These are phyloP conservation scores for Trypanosomatidae sp. DNA, from an alignment of 208 protist genomes.

Conservation along the genomic window DNA sequence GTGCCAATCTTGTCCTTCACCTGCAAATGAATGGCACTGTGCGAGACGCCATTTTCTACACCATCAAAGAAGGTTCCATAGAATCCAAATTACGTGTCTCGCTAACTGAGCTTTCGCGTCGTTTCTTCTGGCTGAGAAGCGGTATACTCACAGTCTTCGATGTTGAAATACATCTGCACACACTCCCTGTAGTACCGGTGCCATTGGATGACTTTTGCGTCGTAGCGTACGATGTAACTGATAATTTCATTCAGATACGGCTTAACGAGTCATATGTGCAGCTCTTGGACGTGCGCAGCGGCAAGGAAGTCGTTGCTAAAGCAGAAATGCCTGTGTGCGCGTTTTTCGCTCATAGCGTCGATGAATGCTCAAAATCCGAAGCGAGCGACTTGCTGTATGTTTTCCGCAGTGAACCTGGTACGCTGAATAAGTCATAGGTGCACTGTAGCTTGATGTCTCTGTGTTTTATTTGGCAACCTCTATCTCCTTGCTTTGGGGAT, in stretches of 20 bases:
- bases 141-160: constrained; percentile 11
- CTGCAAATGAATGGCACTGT: constrained; percentile 18
- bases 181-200: constrained; percentile 15
- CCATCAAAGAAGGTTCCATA: constrained; percentile 1
- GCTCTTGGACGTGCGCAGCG: constrained; percentile 16
- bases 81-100: constrained; percentile 19
- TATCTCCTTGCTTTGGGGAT: neutral
- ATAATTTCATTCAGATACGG: constrained; percentile 17
- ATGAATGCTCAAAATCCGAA: constrained; percentile 6
- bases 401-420: neutral
- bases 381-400: constrained; percentile 1
- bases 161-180: constrained; percentile 29
- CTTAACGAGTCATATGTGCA: constrained; percentile 14
- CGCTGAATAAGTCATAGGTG: neutral
- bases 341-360: constrained; percentile 3
- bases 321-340: constrained; percentile 3
- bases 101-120: constrained; percentile 12
- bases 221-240: constrained; percentile 10
- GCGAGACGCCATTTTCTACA: constrained; percentile 14
- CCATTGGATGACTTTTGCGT: constrained; percentile 23
- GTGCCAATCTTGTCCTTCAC: constrained; percentile 19
- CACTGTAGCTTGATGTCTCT: neutral
- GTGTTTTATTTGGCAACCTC: neutral
- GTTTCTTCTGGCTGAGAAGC: constrained; percentile 29
- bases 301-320: constrained; percentile 22